These are phyloP conservation scores for Centrapalus pauciflorus DNA, from an alignment of 129 eudicot species.

Conservation along the genomic window DNA sequence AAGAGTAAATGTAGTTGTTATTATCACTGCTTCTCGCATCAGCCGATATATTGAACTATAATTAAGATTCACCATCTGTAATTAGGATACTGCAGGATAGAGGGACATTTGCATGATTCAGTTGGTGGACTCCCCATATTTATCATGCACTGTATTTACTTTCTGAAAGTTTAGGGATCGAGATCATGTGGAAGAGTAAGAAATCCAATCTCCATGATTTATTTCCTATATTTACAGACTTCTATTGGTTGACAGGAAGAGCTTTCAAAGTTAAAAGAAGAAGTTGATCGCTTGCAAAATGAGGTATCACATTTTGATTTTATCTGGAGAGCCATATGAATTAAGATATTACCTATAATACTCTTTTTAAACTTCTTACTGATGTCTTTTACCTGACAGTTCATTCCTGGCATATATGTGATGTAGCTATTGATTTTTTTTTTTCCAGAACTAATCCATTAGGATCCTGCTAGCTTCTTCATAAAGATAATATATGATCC, in stretches of 20 bases:
- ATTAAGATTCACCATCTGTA: background rate
- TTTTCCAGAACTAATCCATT: constrained; percentile 2
- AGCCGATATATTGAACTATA: background rate
- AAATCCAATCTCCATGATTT: background rate
- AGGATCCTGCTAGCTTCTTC: constrained; percentile 2
- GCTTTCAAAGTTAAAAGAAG: constrained; percentile 53
- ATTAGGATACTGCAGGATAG: background rate
- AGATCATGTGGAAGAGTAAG: constrained; percentile 10
- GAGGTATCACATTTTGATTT: constrained; percentile 34
- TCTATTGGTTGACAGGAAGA: constrained; percentile 57
- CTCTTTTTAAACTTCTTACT: constrained; percentile 1
- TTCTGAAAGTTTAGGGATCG: constrained; percentile 11
- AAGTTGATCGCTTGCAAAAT: constrained; percentile 54
- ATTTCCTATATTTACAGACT: background rate
- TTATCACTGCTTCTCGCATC: background rate
- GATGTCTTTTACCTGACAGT: background rate
- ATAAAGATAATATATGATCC: background rate
- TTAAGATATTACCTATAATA: background rate
- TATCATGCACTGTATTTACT: background rate
- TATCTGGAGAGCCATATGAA: constrained; percentile 5
- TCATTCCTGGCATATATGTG: background rate
- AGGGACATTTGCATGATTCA: background rate
- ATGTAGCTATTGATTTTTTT: background rate
- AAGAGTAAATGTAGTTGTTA: background rate
- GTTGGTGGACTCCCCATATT: constrained; percentile 6